phyloP scores from a whole-genome alignment of 169 alveolate genomes.

The Cryptosporidium bovis region DNA sequence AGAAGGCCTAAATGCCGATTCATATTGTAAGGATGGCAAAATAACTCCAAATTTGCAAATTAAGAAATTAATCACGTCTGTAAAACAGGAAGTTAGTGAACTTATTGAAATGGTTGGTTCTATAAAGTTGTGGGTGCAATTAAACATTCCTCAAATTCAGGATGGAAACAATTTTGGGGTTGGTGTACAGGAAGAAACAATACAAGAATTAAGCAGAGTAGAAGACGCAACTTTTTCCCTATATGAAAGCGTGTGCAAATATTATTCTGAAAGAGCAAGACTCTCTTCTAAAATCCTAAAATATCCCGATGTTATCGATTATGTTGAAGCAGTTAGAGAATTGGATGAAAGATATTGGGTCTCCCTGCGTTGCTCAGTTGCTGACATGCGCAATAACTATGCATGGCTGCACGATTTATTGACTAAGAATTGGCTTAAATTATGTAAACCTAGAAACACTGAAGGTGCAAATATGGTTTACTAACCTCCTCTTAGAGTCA shows the following conservation, averaged over 20 bases:
- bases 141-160: conserved; percentile 90
- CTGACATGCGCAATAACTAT: conserved; percentile 90
- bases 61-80: conserved; percentile 81
- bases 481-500: not conserved
- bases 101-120: conserved; percentile 84
- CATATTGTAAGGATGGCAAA: conserved; percentile 67
- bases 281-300: conserved; percentile 88
- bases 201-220: conserved; percentile 89
- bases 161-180: conserved; percentile 92
- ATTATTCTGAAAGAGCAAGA: conserved; percentile 83
- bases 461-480: conserved; percentile 70
- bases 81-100: conserved; percentile 87
- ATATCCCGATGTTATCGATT: conserved; percentile 87
- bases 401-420: conserved; percentile 89
- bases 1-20: conserved; percentile 14
- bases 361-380: conserved; percentile 85
- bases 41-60: conserved; percentile 86
- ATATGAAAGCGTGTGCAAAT: conserved; percentile 86
- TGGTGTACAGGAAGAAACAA: conserved; percentile 90
- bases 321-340: conserved; percentile 87
- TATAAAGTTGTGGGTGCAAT: conserved; percentile 89
- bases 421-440: conserved; percentile 79
- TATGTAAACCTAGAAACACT: conserved; percentile 66
- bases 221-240: conserved; percentile 89
- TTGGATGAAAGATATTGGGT: conserved; percentile 90